Percentiles rank a stretch among this genome's conserved stretches.
Conservation (phyloP, 352 stramenopile species). For the Globisporangium parvum region DNA sequence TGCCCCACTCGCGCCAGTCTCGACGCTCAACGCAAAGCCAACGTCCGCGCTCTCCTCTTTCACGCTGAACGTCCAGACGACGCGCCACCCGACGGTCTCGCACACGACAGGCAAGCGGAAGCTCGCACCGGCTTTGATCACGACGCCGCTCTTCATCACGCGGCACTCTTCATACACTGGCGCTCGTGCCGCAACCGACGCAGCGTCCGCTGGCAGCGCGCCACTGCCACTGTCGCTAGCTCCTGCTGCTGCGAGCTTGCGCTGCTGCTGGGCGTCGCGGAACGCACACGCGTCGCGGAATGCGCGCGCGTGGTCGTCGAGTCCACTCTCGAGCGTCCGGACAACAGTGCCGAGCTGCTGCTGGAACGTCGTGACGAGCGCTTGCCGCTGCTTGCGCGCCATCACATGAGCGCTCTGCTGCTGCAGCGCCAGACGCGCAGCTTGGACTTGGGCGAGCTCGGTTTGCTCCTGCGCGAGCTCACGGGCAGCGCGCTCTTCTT, state of each 20-base stretch:
- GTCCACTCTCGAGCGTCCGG: slow-evolving; percentile 35
- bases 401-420: slow-evolving; percentile 29
- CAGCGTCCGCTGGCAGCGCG: neutral
- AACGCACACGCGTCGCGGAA: slow-evolving; percentile 61
- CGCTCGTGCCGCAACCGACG: slow-evolving; percentile 5
- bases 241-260: neutral
- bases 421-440: slow-evolving; percentile 26
- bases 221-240: neutral
- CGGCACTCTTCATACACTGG: slow-evolving; percentile 52
- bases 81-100: slow-evolving; percentile 45
- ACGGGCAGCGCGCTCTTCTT: slow-evolving; percentile 8
- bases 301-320: slow-evolving; percentile 52
- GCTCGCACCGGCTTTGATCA: slow-evolving; percentile 67
- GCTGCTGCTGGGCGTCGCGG: slow-evolving; percentile 27
- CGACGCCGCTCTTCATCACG: slow-evolving; percentile 67
- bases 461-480: slow-evolving; percentile 22
- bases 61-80: slow-evolving; percentile 77
- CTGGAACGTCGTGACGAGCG: slow-evolving; percentile 33
- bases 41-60: slow-evolving; percentile 69
- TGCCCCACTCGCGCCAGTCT: neutral
- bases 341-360: slow-evolving; percentile 31
- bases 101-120: slow-evolving; percentile 74
- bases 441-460: slow-evolving; percentile 29
- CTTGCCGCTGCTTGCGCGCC: slow-evolving; percentile 32
- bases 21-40: slow-evolving; percentile 34